These are phyloP conservation scores for Petunia secreta DNA, from an alignment of 257 asterid genomes.

Conservation along the genomic window DNA sequence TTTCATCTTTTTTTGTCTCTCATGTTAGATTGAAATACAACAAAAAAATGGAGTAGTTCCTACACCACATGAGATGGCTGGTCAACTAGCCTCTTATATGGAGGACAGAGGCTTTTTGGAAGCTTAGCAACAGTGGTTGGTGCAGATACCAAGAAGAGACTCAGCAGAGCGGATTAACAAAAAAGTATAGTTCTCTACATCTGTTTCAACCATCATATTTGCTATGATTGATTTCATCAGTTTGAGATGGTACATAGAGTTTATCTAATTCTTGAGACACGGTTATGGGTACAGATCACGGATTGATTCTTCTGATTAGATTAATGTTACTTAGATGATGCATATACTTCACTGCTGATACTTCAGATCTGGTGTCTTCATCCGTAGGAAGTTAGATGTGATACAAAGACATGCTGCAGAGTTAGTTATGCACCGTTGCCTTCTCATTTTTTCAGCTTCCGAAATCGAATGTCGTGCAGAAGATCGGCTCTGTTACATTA, in stretches of 20 bases:
- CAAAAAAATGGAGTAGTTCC: conserved; percentile 72
- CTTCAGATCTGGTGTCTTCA: not conserved
- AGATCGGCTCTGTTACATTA: not conserved
- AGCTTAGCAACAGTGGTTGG: conserved; percentile 32
- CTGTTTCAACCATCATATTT: not conserved
- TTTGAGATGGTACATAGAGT: not conserved
- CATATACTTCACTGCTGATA: no score
- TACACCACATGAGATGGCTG: conserved; percentile 84
- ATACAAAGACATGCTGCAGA: not conserved
- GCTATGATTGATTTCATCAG: not conserved
- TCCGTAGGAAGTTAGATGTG: not conserved
- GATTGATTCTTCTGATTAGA: no score
- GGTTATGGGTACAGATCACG: no score
- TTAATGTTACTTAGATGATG: no score
- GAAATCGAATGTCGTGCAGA: not conserved
- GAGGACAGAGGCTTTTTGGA: conserved; percentile 70
- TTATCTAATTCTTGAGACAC: not conserved
- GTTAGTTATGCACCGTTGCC: not conserved
- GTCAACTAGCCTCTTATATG: conserved; percentile 70
- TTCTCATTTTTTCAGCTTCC: not conserved
- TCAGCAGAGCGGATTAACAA: not conserved
- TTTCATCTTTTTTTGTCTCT: not conserved
- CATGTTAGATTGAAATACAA: conserved; percentile 69
- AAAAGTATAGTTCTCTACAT: conserved; percentile 10
- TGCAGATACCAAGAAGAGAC: conserved; percentile 19